A percentile compares a stretch with the other conserved stretches of the same genome.
phyloP scores from a whole-genome alignment of 2,329 filamentous ascomycete species.

The Aspergillus ochraceoroseus region DNA sequence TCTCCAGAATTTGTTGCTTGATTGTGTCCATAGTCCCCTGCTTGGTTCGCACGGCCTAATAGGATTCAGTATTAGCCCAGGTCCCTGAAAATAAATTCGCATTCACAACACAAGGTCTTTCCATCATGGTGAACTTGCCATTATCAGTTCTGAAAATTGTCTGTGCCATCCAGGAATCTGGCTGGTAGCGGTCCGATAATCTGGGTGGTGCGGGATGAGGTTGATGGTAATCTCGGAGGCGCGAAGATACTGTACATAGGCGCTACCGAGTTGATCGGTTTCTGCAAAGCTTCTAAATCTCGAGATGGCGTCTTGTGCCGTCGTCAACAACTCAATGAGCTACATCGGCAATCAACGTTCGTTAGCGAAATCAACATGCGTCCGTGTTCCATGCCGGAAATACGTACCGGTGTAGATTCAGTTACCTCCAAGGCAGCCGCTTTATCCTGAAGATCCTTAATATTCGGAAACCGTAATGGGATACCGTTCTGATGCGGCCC shows the following conservation, averaged over 20 bases:
- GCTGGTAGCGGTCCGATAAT: slow-evolving; percentile 61
- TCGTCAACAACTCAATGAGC: slow-evolving; percentile 34
- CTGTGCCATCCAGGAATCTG: slow-evolving; percentile 49
- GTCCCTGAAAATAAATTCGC: not conserved
- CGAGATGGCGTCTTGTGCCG: slow-evolving; percentile 36
- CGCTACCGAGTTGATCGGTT: slow-evolving; percentile 56
- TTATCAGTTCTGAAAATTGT: slow-evolving; percentile 51
- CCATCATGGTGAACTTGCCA: slow-evolving; percentile 22
- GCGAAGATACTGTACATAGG: slow-evolving; percentile 77
- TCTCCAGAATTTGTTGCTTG: slow-evolving; percentile 40
- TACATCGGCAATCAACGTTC: slow-evolving; percentile 21
- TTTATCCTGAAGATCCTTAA: slow-evolving; percentile 41
- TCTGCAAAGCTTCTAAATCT: slow-evolving; percentile 32
- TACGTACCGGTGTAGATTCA: slow-evolving; percentile 32
- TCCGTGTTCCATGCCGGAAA: not conserved
- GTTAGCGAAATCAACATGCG: slow-evolving; percentile 12
- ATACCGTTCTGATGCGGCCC: slow-evolving; percentile 25
- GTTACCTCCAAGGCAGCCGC: slow-evolving; percentile 33
- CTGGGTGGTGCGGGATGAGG: slow-evolving; percentile 68
- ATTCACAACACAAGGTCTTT: not conserved
- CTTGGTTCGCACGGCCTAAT: slow-evolving; percentile 39
- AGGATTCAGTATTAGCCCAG: slow-evolving; percentile 13
- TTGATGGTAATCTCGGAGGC: slow-evolving; percentile 75
- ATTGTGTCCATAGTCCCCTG: slow-evolving; percentile 42
- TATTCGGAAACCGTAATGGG: slow-evolving; percentile 35